Evolutionary conservation across 345 rosid species (phyloP), one percentile per base, ranked within the genome.

Genomic region (Clausena lansium): DNA sequence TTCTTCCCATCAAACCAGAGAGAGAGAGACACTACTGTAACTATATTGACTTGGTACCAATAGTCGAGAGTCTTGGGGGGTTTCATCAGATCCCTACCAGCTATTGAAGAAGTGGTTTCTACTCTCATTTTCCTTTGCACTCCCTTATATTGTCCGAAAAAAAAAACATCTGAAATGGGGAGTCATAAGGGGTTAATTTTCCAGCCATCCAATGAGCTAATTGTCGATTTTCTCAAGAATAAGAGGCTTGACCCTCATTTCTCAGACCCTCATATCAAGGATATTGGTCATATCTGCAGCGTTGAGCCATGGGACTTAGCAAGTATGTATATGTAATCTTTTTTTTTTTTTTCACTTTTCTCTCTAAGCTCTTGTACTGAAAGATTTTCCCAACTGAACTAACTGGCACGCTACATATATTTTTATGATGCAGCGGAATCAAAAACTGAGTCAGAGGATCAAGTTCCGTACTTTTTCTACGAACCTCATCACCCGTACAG

Each of bases 401-500:
- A 52, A 52, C 22, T 52, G 57, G 0, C 17, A 14, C 17, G 22
- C 57, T 17, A 15, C 22, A 15, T 15, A 14, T 15, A 10, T n/a
- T 36, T 24, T 38, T 22, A 24, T 38, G 70, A 67, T 67, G 55
- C 71, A 67, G 71, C 9, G 10, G 47, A 24, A n/a, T 24, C 55
- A 13, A 52, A 3, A 20, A 67, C 41, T 67, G 30, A 38, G 54
- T n/a, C 81, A 3, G 30, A 55, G 0, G 88, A 85, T 79, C 81
- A 9, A 8, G 76, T 57, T 3, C 85, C 87, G 87, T 80, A 81
- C 68, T 84, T 87, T 73, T 89, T 82, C 70, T 66, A 61, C 13
- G 76, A 54, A 0, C 80, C 24, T 13, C 73, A 76, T 33, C 58
- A 62, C 58, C 71, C 70, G 9, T n/a, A 73, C 5, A 1, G 1